A percentile compares a stretch with the other conserved stretches of the same genome.
Conservation (phyloP, 1,284 basidiomycete species). For the Heterobasidion parviporum region DNA sequence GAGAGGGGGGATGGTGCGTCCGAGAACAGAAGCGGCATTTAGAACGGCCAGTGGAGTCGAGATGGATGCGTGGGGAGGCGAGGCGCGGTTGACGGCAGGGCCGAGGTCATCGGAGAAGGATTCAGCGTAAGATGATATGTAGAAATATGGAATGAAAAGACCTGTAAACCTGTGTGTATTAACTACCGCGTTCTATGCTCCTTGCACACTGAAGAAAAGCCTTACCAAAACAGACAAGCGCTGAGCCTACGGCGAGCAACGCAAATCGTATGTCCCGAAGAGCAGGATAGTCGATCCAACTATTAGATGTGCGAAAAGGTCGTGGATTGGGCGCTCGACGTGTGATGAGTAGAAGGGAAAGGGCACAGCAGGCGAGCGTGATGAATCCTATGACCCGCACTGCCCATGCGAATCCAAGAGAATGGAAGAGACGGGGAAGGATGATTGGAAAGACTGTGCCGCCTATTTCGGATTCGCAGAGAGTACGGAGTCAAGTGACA, state of each 20-base stretch:
- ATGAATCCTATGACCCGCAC: slow-evolving; percentile 32
- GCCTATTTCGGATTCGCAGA: slow-evolving; percentile 24
- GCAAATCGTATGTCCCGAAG: slow-evolving; percentile 23
- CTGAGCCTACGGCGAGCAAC: slow-evolving; percentile 18
- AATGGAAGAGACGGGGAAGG: slow-evolving; percentile 46
- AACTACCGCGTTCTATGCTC: background rate
- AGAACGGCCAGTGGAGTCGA: slow-evolving; percentile 43
- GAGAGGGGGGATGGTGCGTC: slow-evolving; percentile 52
- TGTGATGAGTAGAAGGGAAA: slow-evolving; percentile 20
- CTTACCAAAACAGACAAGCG: slow-evolving; percentile 18
- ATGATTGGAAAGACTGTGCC: slow-evolving; percentile 64
- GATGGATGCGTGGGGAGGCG: background rate
- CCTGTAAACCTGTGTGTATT: slow-evolving; percentile 18
- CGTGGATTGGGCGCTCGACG: slow-evolving; percentile 14
- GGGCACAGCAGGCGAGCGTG: slow-evolving; percentile 19
- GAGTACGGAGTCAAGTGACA: background rate
- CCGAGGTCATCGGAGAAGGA: slow-evolving; percentile 23
- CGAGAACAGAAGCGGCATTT: slow-evolving; percentile 53
- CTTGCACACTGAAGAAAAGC: background rate
- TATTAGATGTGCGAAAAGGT: slow-evolving; percentile 4
- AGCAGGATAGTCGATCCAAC: slow-evolving; percentile 19
- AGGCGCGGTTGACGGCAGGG: slow-evolving; percentile 29
- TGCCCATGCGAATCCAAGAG: slow-evolving; percentile 54
- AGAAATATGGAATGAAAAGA: slow-evolving; percentile 61
- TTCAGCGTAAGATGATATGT: slow-evolving; percentile 45